Conservation (phyloP, 306 rosid species). For the Mucuna pruriens region DNA sequence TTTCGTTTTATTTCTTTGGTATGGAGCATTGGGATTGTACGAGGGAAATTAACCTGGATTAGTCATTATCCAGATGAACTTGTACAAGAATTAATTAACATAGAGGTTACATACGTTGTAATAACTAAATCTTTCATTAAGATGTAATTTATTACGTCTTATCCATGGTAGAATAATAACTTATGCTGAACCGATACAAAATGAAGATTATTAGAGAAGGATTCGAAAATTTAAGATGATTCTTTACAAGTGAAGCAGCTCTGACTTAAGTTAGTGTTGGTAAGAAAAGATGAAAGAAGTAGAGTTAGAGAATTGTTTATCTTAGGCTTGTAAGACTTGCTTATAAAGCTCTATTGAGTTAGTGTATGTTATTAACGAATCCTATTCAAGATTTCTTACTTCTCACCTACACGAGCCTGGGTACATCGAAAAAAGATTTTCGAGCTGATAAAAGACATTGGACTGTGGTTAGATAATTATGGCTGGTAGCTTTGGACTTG, state of each 20-base stretch:
- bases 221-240: no score
- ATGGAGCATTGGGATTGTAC: not conserved
- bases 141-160: not conserved
- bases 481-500: not conserved
- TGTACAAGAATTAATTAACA: no score
- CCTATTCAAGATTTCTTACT: not conserved
- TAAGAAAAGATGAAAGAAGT: not conserved
- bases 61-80: no score
- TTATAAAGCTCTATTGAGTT: not conserved
- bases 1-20: not conserved
- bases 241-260: no score
- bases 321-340: no score
- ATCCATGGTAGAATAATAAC: not conserved
- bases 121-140: not conserved
- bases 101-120: not conserved
- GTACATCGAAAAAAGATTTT: not conserved
- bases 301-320: not conserved
- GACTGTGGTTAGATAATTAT: not conserved
- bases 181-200: no score
- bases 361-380: not conserved
- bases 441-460: not conserved
- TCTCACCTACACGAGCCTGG: not conserved
- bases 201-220: no score
- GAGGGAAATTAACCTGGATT: not conserved
- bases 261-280: no score